Evolutionary conservation across 202 grass and related monocot species (phyloP), one percentile per base, ranked within the genome.

Genomic region (Bolboschoenoplectus hybrid): DNA sequence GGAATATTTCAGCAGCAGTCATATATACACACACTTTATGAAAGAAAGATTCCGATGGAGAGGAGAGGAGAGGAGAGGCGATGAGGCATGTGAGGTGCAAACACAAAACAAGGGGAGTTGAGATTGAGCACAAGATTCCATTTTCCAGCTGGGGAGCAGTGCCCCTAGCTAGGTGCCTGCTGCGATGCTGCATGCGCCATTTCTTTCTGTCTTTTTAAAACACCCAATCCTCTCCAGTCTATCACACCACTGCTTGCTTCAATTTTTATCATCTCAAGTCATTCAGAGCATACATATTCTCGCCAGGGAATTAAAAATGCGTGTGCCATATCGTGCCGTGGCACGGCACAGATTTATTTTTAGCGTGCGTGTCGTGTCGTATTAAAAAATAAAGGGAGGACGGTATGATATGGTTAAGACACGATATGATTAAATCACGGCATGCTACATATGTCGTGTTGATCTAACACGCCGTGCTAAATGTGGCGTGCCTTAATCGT

Each of bases 21-120:
- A 58, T 58, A 26, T 26, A 26, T 26, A 5, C 2, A 14, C 2
- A 14, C 41, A 26, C 4, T 44, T 45, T n/a, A 14, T 70, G 67
- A 70, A 45, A 70, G 67, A 70, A 45, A 70, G 39, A 8, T 44
- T 70, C 39, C 12, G 34, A 41, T 12, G 58, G 57, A 63, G 53
- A 64, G 57, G 39, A 38, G 80, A 83, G 2, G 77, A 32, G 4
- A 17, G 32, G 4, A 8, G 34, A 9, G 53, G 61, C 45, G 81
- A 68, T 83, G 45, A 71, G 65, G 82, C 82, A 84, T 84, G 82
- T 84, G 82, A 84, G 81, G 81, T 56, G 44, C 81, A 84, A 68
- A 26, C n/a, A 26, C 0, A 26, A 84, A 55, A 56, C 52, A 60
- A 14, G 52, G 35, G 16, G 52, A 19, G 16, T 80, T 60, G 14